phyloP scores from a whole-genome alignment of 129 eudicot species.

The sunflower (Helianthus annuus) region HanXRQr2.0-SUNRISE NC_035447.2:100510541-100511040 shows the following conservation, averaged over 20 bases:
- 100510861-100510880: slow-evolving; percentile 47
- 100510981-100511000: too few species aligned
- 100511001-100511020: too few species aligned
- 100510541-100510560: slow-evolving; percentile 37
- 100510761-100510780: too few species aligned
- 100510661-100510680: slow-evolving; percentile 63
- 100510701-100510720: background rate
- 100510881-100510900: slow-evolving; percentile 42
- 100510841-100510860: slow-evolving; percentile 29
- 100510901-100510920: slow-evolving; percentile 21
- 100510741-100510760: too few species aligned
- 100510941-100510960: too few species aligned
- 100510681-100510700: slow-evolving; percentile 54
- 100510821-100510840: slow-evolving; percentile 26
- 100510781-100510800: slow-evolving; percentile 47
- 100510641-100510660: slow-evolving; percentile 73
- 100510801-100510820: slow-evolving; percentile 42
- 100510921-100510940: slow-evolving; percentile 21
- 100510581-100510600: slow-evolving; percentile 65
- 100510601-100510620: slow-evolving; percentile 16
- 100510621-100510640: slow-evolving; percentile 49
- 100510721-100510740: too few species aligned
- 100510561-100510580: slow-evolving; percentile 73
- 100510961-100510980: too few species aligned
- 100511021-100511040: too few species aligned